Conservation (phyloP, 208 protist species). For the Phytomonas serpens region DNA sequence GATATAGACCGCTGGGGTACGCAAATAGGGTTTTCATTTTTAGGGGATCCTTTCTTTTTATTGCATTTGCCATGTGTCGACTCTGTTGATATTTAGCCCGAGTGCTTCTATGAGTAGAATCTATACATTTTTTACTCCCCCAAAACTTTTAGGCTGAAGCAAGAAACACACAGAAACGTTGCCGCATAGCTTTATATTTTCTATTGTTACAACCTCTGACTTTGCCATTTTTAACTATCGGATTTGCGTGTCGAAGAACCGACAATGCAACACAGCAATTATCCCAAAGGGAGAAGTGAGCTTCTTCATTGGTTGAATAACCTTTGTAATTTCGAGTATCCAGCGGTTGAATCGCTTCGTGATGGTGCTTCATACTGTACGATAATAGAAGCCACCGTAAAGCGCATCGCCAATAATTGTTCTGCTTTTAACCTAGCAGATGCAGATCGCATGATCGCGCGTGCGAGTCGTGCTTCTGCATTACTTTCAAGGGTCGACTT, state of each 20-base stretch:
- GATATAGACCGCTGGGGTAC: background rate
- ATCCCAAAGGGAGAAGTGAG: slow-evolving; percentile 48
- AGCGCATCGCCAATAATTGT: slow-evolving; percentile 57
- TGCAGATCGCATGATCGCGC: slow-evolving; percentile 15
- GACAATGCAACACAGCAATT: background rate
- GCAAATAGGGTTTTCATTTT: background rate
- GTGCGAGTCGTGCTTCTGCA: slow-evolving; percentile 14
- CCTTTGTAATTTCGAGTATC: slow-evolving; percentile 69
- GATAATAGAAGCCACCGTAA: slow-evolving; percentile 56
- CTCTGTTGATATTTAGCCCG: background rate
- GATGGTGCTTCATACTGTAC: slow-evolving; percentile 80
- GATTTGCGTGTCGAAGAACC: background rate
- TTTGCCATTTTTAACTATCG: background rate
- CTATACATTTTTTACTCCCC: background rate
- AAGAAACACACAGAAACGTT: background rate
- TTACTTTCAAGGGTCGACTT: slow-evolving; percentile 39
- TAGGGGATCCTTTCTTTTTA: background rate
- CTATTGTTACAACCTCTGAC: background rate
- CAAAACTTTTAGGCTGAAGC: background rate
- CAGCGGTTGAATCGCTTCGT: slow-evolving; percentile 66
- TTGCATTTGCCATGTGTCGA: background rate
- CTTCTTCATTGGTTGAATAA: slow-evolving; percentile 75
- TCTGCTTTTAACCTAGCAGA: slow-evolving; percentile 20
- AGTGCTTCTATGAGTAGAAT: background rate
- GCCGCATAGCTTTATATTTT: background rate